Evolutionary conservation across 768 basidiomycete genomes (phyloP).

Genomic region (Pleurotus tuoliensis): DNA sequence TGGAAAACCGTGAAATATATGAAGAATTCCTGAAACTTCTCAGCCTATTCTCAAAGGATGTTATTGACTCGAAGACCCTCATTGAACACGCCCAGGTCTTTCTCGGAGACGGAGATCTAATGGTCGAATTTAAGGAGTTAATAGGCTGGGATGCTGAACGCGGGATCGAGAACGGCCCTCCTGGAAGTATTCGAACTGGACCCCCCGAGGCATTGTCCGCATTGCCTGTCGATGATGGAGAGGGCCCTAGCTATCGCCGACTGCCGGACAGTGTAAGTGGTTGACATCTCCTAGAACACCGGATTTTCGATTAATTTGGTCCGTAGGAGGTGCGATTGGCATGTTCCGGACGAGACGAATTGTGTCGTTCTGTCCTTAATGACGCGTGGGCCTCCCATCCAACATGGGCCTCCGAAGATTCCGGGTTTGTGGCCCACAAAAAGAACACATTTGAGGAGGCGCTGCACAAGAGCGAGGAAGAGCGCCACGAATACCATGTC

Average conservation of each 20-base stretch:
- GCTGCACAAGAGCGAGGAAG: slow-evolving; percentile 95
- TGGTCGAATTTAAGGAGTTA: slow-evolving; percentile 81
- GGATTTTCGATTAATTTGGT: slow-evolving; percentile 4
- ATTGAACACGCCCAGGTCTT: slow-evolving; percentile 79
- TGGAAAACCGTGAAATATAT: slow-evolving; percentile 73
- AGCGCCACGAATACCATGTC: slow-evolving; percentile 96
- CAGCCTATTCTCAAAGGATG: slow-evolving; percentile 85
- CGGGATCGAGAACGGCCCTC: slow-evolving; percentile 64
- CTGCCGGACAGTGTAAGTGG: slow-evolving; percentile 80
- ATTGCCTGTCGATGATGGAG: slow-evolving; percentile 75
- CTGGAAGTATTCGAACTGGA: slow-evolving; percentile 71
- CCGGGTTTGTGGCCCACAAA: slow-evolving; percentile 92
- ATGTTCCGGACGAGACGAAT: slow-evolving; percentile 91
- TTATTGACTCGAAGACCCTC: slow-evolving; percentile 82
- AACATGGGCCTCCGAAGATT: slow-evolving; percentile 95
- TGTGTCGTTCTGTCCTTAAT: slow-evolving; percentile 94
- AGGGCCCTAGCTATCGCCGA: slow-evolving; percentile 91
- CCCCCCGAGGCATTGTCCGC: slow-evolving; percentile 77
- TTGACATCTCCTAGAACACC: not conserved
- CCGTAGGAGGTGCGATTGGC: slow-evolving; percentile 80
- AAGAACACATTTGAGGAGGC: slow-evolving; percentile 97
- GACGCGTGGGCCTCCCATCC: slow-evolving; percentile 99
- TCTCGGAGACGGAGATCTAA: slow-evolving; percentile 76
- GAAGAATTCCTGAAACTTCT: slow-evolving; percentile 96
- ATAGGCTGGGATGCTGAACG: slow-evolving; percentile 73